Percentiles rank a stretch among this genome's conserved stretches.
These are phyloP conservation scores for Pholiota microspora DNA, from an alignment of 768 basidiomycete species.

Conservation along the genomic window DNA sequence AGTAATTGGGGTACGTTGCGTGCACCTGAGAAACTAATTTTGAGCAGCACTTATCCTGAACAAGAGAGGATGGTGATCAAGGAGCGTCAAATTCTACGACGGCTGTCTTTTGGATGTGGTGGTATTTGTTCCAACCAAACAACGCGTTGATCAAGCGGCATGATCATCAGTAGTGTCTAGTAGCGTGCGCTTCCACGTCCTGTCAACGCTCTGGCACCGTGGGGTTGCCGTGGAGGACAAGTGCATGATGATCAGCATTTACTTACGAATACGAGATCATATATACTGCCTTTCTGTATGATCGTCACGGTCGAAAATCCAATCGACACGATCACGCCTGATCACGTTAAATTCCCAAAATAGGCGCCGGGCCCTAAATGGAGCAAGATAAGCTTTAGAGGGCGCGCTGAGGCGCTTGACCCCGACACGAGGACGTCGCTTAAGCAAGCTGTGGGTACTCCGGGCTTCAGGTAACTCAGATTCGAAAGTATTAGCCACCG, in stretches of 20 bases:
- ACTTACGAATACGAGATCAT: no score
- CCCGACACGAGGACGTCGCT: background rate
- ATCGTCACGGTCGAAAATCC: no score
- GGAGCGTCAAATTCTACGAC: no score
- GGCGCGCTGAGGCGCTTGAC: background rate
- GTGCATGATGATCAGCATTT: no score
- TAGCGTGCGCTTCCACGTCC: background rate
- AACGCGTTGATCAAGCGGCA: conserved; percentile 28
- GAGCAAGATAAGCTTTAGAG: background rate
- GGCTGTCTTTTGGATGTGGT: no score
- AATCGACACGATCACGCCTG: no score
- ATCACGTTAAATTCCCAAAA: no score
- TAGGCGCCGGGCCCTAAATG: background rate
- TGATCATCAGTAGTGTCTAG: no score
- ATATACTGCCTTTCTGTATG: no score
- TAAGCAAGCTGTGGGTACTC: background rate
- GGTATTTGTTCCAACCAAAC: conserved; percentile 23
- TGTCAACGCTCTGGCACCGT: background rate
- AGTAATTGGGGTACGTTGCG: no score
- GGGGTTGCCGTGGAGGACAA: background rate
- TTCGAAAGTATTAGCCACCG: conserved; percentile 1
- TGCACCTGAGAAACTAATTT: no score
- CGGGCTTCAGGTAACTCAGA: background rate
- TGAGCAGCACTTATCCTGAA: no score
- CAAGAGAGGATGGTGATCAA: background rate